These are phyloP conservation scores for Fraxinus cuspidata DNA, from an alignment of 257 asterid species.

Conservation along the genomic window DNA sequence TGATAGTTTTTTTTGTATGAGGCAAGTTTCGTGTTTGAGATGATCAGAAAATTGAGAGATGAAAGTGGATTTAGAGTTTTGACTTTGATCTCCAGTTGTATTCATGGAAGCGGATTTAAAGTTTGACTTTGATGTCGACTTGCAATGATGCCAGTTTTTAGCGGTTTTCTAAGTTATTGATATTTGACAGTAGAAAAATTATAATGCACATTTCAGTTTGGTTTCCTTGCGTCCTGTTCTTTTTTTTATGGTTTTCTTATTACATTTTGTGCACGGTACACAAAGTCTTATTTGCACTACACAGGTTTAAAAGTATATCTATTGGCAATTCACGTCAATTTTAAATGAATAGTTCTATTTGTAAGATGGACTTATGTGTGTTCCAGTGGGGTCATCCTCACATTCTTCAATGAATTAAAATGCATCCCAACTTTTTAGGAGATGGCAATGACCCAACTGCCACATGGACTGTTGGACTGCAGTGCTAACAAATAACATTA, in stretches of 20 bases:
- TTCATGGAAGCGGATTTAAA: constrained; percentile 24
- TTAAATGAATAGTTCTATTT: too few species aligned
- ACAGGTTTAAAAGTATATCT: not conserved
- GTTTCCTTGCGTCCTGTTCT: not conserved
- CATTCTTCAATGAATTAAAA: too few species aligned
- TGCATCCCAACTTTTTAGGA: too few species aligned
- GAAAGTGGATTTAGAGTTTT: constrained; percentile 28
- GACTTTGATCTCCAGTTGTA: constrained; percentile 11
- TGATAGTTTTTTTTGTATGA: not conserved
- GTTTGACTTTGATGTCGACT: constrained; percentile 23
- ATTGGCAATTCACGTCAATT: not conserved
- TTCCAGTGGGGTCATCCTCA: too few species aligned
- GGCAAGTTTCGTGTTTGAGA: constrained; percentile 2
- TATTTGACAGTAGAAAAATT: not conserved
- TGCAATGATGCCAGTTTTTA: constrained; percentile 6
- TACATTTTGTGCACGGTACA: constrained; percentile 3
- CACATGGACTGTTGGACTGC: too few species aligned
- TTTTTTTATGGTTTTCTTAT: not conserved
- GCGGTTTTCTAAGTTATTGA: constrained; percentile 2
- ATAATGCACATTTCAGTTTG: constrained; percentile 12
- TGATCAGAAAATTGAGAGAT: constrained; percentile 20
- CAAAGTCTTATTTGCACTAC: not conserved
- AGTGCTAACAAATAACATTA: too few species aligned
- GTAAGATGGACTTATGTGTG: too few species aligned
- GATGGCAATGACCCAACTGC: too few species aligned